Percentiles rank a stretch among this genome's conserved stretches.
Evolutionary conservation across 192 early-diverging fungal genomes (phyloP).

Genomic region (Neocallimastix lanati): DNA sequence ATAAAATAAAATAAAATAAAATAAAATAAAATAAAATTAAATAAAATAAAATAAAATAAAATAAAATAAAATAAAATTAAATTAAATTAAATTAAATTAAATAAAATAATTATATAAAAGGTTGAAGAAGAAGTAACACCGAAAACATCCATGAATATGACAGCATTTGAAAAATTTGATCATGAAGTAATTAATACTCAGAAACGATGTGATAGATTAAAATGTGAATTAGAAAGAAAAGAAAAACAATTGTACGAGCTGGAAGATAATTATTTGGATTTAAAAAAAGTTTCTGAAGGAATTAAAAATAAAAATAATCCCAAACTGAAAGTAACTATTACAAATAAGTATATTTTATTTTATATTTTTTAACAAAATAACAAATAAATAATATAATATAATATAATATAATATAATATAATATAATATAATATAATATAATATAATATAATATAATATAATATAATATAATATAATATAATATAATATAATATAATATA

Average conservation of each 20-base stretch:
- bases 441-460: too few species aligned
- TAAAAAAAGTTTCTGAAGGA: background rate
- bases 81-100: background rate
- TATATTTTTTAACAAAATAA: too few species aligned
- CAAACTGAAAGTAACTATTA: background rate
- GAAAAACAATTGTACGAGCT: slow-evolving; percentile 18
- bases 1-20: too few species aligned
- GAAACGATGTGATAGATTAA: slow-evolving; percentile 35
- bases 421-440: too few species aligned
- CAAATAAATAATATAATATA: too few species aligned
- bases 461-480: too few species aligned
- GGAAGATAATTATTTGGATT: background rate
- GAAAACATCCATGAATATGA: slow-evolving; percentile 10
- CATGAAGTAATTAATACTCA: slow-evolving; percentile 35
- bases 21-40: too few species aligned
- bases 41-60: too few species aligned
- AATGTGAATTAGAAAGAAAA: slow-evolving; percentile 27
- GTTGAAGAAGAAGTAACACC: background rate
- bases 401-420: too few species aligned
- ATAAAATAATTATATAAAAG: slow-evolving; percentile 8
- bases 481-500: too few species aligned
- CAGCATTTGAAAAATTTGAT: slow-evolving; percentile 36
- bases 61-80: too few species aligned
- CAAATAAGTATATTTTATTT: too few species aligned
- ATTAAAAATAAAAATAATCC: background rate